Evolutionary conservation across 2,329 filamentous ascomycete genomes (phyloP).

Genomic region (Fusarium citri): DNA sequence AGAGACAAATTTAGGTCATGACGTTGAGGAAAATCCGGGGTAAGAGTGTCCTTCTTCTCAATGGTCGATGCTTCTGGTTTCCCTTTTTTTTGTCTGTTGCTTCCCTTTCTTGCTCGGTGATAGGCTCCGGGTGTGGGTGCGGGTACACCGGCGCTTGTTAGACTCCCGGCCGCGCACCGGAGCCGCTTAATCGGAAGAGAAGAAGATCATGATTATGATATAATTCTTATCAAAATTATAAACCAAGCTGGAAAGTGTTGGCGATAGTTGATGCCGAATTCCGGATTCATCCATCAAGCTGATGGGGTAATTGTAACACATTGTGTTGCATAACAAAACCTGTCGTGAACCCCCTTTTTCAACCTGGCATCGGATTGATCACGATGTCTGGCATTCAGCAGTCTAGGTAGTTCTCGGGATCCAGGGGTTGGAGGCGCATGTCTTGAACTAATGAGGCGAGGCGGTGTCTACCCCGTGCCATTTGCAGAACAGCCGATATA

Average conservation of each 20-base stretch:
- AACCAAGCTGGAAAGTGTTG: conserved; percentile 1
- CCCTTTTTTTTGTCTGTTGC: not conserved
- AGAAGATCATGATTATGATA: not conserved
- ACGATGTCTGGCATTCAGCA: conserved; percentile 12
- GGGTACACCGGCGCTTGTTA: conserved; percentile 26
- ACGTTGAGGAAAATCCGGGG: conserved; percentile 43
- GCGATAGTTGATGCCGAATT: not conserved
- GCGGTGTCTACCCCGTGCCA: conserved; percentile 16
- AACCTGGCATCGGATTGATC: not conserved
- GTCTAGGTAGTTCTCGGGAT: not conserved
- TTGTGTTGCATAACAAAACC: not conserved
- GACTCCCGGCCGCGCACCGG: conserved; percentile 27
- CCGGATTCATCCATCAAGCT: not conserved
- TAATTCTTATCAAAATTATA: not conserved
- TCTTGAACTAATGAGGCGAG: conserved; percentile 15
- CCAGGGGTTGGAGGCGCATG: conserved; percentile 7
- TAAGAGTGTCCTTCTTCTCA: conserved; percentile 29
- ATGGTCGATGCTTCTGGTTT: conserved; percentile 20
- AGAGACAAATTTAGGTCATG: conserved; percentile 19
- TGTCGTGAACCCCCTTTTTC: conserved; percentile 16
- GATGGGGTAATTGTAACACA: conserved; percentile 8
- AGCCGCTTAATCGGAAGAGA: conserved; percentile 15
- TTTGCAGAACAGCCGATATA: conserved; percentile 16
- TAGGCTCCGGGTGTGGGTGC: conserved; percentile 28
- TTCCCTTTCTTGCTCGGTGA: conserved; percentile 1